These are phyloP conservation scores for Sanghuangporus sanghuang DNA, from an alignment of 1,284 basidiomycete species.

Conservation along the genomic window DNA sequence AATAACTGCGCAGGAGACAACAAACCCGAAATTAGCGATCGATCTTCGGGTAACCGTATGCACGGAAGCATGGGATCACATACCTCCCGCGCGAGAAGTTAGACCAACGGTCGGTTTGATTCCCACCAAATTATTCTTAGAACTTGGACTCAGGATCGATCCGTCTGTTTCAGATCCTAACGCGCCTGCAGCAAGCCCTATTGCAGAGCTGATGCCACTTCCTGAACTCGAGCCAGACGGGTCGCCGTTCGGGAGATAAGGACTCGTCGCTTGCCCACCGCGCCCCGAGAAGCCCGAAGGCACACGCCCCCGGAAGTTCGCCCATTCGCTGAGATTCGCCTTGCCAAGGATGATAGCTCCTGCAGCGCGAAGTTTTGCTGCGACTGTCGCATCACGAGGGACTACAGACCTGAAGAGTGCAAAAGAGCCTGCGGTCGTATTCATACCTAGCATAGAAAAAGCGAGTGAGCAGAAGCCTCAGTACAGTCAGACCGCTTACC, in stretches of 20 bases:
- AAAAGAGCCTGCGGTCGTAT: conserved; percentile 42
- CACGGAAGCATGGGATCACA: conserved; percentile 1
- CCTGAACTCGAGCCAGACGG: conserved; percentile 27
- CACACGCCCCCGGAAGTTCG: conserved; percentile 1
- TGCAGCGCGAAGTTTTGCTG: conserved; percentile 52
- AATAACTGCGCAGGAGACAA: conserved; percentile 31
- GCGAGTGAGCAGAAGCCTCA: background rate
- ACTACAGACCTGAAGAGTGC: conserved; percentile 52
- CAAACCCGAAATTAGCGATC: background rate
- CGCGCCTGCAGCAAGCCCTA: conserved; percentile 20
- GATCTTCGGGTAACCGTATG: too few species aligned
- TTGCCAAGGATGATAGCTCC: conserved; percentile 60
- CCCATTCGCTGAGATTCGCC: conserved; percentile 9
- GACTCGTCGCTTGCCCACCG: conserved; percentile 35
- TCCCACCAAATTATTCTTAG: conserved; percentile 42
- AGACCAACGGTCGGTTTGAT: conserved; percentile 50
- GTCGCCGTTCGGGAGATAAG: conserved; percentile 34
- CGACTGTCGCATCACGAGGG: conserved; percentile 57
- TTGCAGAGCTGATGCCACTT: conserved; percentile 19
- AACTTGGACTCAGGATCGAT: conserved; percentile 29
- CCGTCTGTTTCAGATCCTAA: conserved; percentile 23
- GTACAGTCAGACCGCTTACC: background rate
- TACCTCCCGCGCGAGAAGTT: conserved; percentile 44
- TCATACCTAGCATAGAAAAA: conserved; percentile 4
- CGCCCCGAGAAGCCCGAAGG: conserved; percentile 36